These are phyloP conservation scores for Tubosaeta sp. DNA, from an alignment of 768 basidiomycete genomes.

Conservation along the genomic window DNA sequence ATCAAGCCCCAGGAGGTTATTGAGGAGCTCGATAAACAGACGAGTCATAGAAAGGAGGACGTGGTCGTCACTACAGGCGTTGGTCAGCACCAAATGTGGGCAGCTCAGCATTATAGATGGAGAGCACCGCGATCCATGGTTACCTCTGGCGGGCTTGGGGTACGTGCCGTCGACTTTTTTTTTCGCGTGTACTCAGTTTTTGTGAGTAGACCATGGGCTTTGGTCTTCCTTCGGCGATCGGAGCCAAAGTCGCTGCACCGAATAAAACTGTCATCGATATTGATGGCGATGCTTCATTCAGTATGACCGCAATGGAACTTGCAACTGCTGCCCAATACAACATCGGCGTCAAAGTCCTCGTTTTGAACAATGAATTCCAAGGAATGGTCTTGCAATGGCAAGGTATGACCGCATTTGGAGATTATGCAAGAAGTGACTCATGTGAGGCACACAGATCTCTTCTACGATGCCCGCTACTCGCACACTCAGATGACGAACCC, in stretches of 20 bases:
- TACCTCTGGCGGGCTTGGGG: conserved; percentile 91
- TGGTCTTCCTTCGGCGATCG: conserved; percentile 90
- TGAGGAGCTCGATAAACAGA: conserved; percentile 83
- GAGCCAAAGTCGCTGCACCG: conserved; percentile 95
- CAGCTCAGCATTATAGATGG: conserved; percentile 93
- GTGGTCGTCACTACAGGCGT: conserved; percentile 91
- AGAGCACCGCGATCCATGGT: conserved; percentile 81
- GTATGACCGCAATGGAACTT: conserved; percentile 99
- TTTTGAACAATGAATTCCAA: conserved; percentile 96
- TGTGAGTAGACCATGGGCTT: conserved; percentile 89
- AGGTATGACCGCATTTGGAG: conserved; percentile 44
- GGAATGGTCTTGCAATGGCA: conserved; percentile 99
- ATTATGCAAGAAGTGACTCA: background rate
- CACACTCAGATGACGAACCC: conserved; percentile 96
- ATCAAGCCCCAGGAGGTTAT: conserved; percentile 98
- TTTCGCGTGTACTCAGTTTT: background rate
- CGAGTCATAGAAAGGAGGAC: conserved; percentile 76
- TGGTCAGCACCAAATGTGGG: conserved; percentile 99
- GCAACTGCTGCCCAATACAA: conserved; percentile 86
- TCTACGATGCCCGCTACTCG: conserved; percentile 95
- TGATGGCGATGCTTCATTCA: conserved; percentile 97
- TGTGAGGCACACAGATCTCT: conserved; percentile 60
- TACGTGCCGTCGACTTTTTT: conserved; percentile 38
- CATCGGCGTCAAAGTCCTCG: conserved; percentile 92
- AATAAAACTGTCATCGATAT: conserved; percentile 93